phyloP scores from a whole-genome alignment of 805 yeast genomes.

The Teunomyces panamensis region DNA sequence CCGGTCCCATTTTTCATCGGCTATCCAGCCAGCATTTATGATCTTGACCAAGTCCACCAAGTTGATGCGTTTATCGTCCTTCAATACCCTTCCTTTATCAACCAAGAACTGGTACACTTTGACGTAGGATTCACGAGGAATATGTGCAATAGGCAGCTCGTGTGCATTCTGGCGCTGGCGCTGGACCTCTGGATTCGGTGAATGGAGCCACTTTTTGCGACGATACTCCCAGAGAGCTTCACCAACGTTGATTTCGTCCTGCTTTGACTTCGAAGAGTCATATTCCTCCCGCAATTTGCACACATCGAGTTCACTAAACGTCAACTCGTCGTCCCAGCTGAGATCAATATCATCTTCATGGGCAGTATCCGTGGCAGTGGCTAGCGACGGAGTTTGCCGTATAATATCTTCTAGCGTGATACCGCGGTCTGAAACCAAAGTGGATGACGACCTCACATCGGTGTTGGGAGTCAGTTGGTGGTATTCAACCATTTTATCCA shows the following conservation, averaged over 20 bases:
- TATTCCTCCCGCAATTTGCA: slow-evolving; percentile 26
- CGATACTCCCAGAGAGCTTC: slow-evolving; percentile 66
- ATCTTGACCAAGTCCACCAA: slow-evolving; percentile 68
- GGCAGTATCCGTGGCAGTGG: slow-evolving; percentile 11
- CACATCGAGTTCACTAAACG: slow-evolving; percentile 25
- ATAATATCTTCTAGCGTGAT: slow-evolving; percentile 18
- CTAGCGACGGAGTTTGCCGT: slow-evolving; percentile 17
- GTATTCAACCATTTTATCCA: slow-evolving; percentile 30
- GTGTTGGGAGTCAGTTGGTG: slow-evolving; percentile 12
- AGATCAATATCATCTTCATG: slow-evolving; percentile 11
- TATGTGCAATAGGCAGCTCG: slow-evolving; percentile 25
- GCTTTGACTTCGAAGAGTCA: slow-evolving; percentile 22
- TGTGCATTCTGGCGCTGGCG: slow-evolving; percentile 7
- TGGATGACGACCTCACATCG: slow-evolving; percentile 12
- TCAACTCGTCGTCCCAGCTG: slow-evolving; percentile 10
- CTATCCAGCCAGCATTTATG: slow-evolving; percentile 82
- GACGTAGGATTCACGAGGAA: slow-evolving; percentile 51
- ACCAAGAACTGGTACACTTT: slow-evolving; percentile 69
- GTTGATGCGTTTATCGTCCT: slow-evolving; percentile 59
- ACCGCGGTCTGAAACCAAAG: slow-evolving; percentile 10
- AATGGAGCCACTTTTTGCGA: slow-evolving; percentile 61
- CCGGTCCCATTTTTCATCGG: slow-evolving; percentile 69
- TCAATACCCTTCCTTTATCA: slow-evolving; percentile 64
- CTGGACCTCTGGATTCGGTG: slow-evolving; percentile 25
- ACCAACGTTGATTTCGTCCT: slow-evolving; percentile 37